Base-by-base conservation (phyloP, 768 basidiomycete species). In the Chalciporus piperatus region DNA sequence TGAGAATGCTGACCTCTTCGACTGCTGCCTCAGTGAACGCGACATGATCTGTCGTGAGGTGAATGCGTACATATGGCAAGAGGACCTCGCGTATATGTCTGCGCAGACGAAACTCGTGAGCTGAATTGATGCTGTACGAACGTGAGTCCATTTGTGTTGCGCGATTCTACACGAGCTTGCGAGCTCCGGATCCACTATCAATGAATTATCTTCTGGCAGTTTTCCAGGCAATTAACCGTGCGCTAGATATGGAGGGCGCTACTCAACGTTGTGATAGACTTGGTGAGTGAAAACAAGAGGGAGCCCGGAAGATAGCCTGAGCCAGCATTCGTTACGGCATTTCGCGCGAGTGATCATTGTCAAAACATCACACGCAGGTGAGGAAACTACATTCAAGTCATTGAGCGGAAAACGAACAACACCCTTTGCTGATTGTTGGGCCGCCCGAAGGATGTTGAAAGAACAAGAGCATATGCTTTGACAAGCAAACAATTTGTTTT, bases 31-130 rank as follows among this genome's bases (percentile, higher is more conserved):
- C 72, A 4, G 84, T 85, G 58, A 77, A 81, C 13, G 71, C 62
- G 40, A 81, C 65, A 60, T 87, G 77, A 60, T 85, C 74, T 48
- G 68, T 76, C 0, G 82, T 78, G 28, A 84, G 65, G 64, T 88
- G 78, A 16, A 62, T 66, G 32, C 72, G 72, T 7, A 71, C 76
- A 58, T 87, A 88, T 38, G 76, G 71, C 25, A 79, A 68, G 25
- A 87, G 72, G 25, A 84, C 64, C 32, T 74, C 66, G 37, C 74
- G 79, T 50, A 87, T 79, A 59, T 85, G 84, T 41, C 56, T 56
- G 32, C 62, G 64, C 56, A 65, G 47, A 51, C 58, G 65, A 45
- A 62, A 53, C 22, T 67, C 64, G 17, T 33, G 48, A 41, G 51
- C 23, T 10, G 59, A 51, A 35, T 64, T 39, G 51, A 61, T 47